Percentiles rank a stretch among this genome's conserved stretches.
phyloP scores from a whole-genome alignment of 371 early-diverging fungal species.

The Mucor irregularis region DNA sequence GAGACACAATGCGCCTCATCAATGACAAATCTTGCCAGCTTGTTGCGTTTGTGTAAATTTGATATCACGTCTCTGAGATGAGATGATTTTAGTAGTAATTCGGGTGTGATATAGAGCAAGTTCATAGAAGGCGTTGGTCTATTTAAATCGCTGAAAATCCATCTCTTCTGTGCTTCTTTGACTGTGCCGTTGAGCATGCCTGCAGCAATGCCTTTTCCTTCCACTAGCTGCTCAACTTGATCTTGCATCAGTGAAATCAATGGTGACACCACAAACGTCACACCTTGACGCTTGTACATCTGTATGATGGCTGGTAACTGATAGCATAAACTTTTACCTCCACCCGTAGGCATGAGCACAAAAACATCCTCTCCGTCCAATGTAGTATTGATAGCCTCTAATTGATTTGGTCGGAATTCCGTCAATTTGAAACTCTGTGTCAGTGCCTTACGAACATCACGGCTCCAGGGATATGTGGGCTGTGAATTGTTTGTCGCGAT shows the following conservation, averaged over 20 bases:
- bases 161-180: constrained; percentile 47
- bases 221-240: constrained; percentile 87
- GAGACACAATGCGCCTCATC: constrained; percentile 99
- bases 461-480: constrained; percentile 68
- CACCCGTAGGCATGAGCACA: constrained; percentile 99
- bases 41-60: constrained; percentile 56
- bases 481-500: not conserved
- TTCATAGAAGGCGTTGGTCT: constrained; percentile 37
- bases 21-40: constrained; percentile 92
- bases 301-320: constrained; percentile 93
- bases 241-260: constrained; percentile 98
- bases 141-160: constrained; percentile 61
- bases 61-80: constrained; percentile 63
- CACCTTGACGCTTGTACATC: constrained; percentile 52
- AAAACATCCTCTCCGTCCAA: constrained; percentile 91
- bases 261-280: constrained; percentile 98
- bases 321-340: constrained; percentile 98
- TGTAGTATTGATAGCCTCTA: constrained; percentile 92
- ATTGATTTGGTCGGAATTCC: constrained; percentile 91
- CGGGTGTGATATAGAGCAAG: constrained; percentile 96
- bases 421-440: constrained; percentile 73
- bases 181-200: constrained; percentile 73
- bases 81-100: constrained; percentile 79
- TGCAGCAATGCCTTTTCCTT: constrained; percentile 77
- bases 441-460: constrained; percentile 77